These are phyloP conservation scores for Incumbomyces lentus DNA, from an alignment of 2,329 filamentous ascomycete species.

Conservation along the genomic window DNA sequence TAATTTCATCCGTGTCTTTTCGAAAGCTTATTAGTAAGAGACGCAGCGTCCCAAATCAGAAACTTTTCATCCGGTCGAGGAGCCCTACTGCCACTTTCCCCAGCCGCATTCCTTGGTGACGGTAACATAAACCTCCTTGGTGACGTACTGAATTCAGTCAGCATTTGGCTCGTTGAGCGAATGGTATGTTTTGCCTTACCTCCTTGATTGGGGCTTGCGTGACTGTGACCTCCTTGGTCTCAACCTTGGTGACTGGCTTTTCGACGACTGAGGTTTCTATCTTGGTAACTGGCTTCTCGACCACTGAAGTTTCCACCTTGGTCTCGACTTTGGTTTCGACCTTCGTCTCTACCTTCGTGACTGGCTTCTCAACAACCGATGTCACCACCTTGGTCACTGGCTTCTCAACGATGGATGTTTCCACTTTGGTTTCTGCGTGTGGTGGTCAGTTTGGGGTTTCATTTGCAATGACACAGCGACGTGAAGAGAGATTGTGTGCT, in stretches of 20 bases:
- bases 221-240: not conserved
- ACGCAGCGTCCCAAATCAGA: not conserved
- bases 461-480: no score
- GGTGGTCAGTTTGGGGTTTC: not conserved
- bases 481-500: no score
- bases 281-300: not conserved
- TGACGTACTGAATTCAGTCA: not conserved
- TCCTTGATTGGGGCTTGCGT: slow-evolving; percentile 1
- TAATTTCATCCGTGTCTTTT: no score
- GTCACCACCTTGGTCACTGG: not conserved
- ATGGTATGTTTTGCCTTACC: not conserved
- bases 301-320: no score
- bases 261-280: no score
- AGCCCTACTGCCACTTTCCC: not conserved
- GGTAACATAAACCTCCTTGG: not conserved
- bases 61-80: not conserved
- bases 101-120: slow-evolving; percentile 1
- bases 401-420: not conserved
- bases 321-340: no score
- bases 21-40: not conserved
- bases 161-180: no score
- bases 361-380: not conserved
- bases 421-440: not conserved
- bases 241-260: not conserved
- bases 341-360: not conserved